Evolutionary conservation across 768 basidiomycete species (phyloP).

Genomic region (Hygrocybe punicea): DNA sequence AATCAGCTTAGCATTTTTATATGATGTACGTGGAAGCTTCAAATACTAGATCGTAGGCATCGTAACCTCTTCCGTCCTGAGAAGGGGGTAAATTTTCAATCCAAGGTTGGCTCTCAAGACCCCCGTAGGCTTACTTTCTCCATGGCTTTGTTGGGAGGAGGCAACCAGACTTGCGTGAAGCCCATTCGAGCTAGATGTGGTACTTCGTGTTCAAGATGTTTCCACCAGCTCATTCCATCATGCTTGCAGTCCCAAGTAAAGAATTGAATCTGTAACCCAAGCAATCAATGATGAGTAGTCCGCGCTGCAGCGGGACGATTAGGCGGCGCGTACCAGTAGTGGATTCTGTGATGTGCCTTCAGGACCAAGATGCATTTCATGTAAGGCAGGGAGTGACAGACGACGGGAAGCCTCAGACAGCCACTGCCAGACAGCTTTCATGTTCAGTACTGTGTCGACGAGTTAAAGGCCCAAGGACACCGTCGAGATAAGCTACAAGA

Average conservation of each 20-base stretch:
- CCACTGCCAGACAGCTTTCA: no score
- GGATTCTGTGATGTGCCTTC: slow-evolving; percentile 50
- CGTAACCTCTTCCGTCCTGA: slow-evolving; percentile 74
- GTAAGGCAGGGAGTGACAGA: slow-evolving; percentile 37
- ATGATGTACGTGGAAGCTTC: neutral
- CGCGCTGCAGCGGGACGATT: neutral
- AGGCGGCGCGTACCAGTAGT: slow-evolving; percentile 58
- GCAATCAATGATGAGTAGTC: slow-evolving; percentile 2
- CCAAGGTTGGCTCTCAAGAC: neutral
- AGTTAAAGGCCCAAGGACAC: no score
- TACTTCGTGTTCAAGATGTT: slow-evolving; percentile 62
- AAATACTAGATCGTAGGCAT: slow-evolving; percentile 79
- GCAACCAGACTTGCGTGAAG: slow-evolving; percentile 79
- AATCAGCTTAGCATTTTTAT: neutral
- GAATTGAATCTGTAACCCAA: slow-evolving; percentile 61
- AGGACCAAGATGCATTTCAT: slow-evolving; percentile 60
- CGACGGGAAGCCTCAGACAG: no score
- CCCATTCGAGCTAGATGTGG: slow-evolving; percentile 63
- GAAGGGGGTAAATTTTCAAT: neutral
- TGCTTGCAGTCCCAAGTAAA: slow-evolving; percentile 76
- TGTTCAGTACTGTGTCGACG: no score
- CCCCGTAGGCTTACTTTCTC: slow-evolving; percentile 41
- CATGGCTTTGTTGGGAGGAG: slow-evolving; percentile 79
- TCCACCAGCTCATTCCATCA: slow-evolving; percentile 73
- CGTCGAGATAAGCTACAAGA: no score